phyloP scores from a whole-genome alignment of 805 yeast genomes.

The Saccharomycopsis sp. region DNA sequence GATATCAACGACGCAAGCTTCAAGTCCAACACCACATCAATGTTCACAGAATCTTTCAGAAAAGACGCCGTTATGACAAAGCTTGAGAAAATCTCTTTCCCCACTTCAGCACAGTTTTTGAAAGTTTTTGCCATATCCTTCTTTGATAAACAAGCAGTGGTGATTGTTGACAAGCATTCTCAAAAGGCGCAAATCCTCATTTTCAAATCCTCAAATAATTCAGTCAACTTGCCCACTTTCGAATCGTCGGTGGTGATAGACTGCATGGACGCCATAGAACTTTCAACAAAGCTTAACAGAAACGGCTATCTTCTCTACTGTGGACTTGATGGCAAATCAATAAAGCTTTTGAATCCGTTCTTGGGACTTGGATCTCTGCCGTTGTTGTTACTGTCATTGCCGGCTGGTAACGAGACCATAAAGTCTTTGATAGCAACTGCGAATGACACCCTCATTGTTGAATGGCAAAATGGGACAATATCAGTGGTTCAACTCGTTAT shows the following conservation, averaged over 20 bases:
- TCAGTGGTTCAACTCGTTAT: conserved; percentile 34
- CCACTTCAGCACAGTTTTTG: conserved; percentile 27
- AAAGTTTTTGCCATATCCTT: conserved; percentile 34
- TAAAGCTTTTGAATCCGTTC: conserved; percentile 46
- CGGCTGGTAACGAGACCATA: too few species aligned
- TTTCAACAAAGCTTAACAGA: conserved; percentile 27
- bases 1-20: conserved; percentile 22
- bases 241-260: conserved; percentile 28
- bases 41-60: background rate
- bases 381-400: too few species aligned
- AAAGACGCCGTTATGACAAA: conserved; percentile 68
- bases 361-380: conserved; percentile 33
- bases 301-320: conserved; percentile 41
- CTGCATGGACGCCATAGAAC: conserved; percentile 34
- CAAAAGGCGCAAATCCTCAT: conserved; percentile 42
- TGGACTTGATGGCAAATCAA: conserved; percentile 28
- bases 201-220: conserved; percentile 30
- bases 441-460: too few species aligned
- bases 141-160: conserved; percentile 53
- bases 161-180: conserved; percentile 38
- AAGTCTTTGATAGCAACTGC: too few species aligned
- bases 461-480: too few species aligned
- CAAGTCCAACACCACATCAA: background rate
- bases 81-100: conserved; percentile 34
- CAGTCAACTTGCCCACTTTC: conserved; percentile 29